Percentiles rank a stretch among this genome's conserved stretches.
Evolutionary conservation across 78 protist genomes (phyloP).

Genomic region (Corallochytrium limacisporum): DNA sequence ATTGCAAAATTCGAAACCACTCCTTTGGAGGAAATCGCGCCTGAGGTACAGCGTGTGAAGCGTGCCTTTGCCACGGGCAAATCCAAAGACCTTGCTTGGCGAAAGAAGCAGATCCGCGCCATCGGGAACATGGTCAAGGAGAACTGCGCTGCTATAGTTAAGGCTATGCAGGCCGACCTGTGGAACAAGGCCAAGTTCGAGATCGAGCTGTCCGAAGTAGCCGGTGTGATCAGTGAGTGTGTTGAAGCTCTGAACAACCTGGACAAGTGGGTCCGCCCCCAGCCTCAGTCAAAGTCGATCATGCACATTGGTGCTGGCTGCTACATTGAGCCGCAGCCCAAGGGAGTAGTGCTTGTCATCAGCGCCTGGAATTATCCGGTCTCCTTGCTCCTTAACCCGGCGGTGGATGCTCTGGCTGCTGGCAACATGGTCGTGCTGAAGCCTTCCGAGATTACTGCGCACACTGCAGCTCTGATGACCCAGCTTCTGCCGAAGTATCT

Average conservation of each 20-base stretch:
- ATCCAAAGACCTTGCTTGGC: too few relatives aligned
- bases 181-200: background rate
- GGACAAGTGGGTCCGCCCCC: background rate
- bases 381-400: slow-evolving; percentile 16
- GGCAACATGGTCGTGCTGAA: slow-evolving; percentile 47
- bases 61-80: too few relatives aligned
- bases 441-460: slow-evolving; percentile 27
- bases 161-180: background rate
- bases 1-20: too few relatives aligned
- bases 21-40: too few relatives aligned
- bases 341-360: slow-evolving; percentile 38
- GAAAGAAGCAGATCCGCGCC: too few relatives aligned
- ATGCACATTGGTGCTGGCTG: background rate
- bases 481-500: slow-evolving; percentile 14
- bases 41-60: too few relatives aligned
- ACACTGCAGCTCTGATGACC: background rate
- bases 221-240: background rate
- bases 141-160: too few relatives aligned
- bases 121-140: too few relatives aligned
- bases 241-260: background rate
- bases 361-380: slow-evolving; percentile 63
- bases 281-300: background rate
- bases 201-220: background rate
- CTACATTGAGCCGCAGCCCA: slow-evolving; percentile 17
- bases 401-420: slow-evolving; percentile 49